Evolutionary conservation across 805 yeast genomes (phyloP).

Genomic region (Metschnikowia cubensis): DNA sequence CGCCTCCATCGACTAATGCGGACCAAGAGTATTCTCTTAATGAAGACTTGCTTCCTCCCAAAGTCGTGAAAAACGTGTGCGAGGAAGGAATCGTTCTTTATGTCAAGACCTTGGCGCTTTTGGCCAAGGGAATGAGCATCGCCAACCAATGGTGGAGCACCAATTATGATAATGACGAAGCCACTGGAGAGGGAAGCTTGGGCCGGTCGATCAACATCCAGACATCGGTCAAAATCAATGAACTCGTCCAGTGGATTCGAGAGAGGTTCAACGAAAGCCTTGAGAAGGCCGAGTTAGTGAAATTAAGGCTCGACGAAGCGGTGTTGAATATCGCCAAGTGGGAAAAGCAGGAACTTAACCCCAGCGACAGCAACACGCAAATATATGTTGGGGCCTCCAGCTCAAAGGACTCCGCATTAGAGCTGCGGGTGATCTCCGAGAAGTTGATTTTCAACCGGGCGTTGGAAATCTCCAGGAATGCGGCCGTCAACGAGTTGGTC

Average conservation of each 20-base stretch:
- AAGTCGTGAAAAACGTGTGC: conserved; percentile 55
- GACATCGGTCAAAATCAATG: conserved; percentile 46
- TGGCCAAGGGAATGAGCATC: conserved; percentile 80
- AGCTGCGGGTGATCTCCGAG: conserved; percentile 58
- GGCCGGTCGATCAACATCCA: conserved; percentile 18
- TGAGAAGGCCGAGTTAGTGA: conserved; percentile 81
- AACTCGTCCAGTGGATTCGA: conserved; percentile 86
- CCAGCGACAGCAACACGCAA: conserved; percentile 3
- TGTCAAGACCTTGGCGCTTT: conserved; percentile 74
- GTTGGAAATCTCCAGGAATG: conserved; percentile 83
- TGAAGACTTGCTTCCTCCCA: conserved; percentile 50
- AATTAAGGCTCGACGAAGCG: conserved; percentile 52
- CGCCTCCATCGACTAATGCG: conserved; percentile 51
- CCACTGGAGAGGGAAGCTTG: conserved; percentile 10
- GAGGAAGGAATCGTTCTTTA: conserved; percentile 86
- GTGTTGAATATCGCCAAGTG: conserved; percentile 28
- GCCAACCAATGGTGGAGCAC: conserved; percentile 90
- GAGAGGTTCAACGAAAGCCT: conserved; percentile 83
- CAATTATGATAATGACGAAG: conserved; percentile 20
- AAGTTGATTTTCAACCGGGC: conserved; percentile 90
- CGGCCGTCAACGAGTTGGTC: conserved; percentile 82
- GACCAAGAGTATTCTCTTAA: conserved; percentile 36
- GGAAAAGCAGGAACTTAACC: neutral
- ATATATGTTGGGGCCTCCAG: conserved; percentile 11
- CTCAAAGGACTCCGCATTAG: conserved; percentile 3